Evolutionary conservation across 1,284 basidiomycete genomes (phyloP), one percentile per base, ranked within the genome.

Genomic region (Crepidotus sp.): DNA sequence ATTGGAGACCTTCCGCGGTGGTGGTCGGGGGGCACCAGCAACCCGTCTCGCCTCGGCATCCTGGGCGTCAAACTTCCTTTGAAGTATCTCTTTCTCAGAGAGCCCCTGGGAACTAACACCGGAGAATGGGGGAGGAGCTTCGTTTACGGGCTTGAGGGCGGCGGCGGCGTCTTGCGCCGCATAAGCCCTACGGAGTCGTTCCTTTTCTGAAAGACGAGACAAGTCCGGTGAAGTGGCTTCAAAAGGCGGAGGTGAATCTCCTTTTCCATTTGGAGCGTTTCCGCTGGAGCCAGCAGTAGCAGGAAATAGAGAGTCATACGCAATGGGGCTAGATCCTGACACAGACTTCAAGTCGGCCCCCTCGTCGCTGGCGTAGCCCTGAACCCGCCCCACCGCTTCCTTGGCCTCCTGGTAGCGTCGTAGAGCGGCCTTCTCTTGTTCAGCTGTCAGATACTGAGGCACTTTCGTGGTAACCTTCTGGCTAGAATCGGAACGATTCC

Each of bases 391-490:
- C 5, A 86, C 85, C 3, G 84, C 83, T 36, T 65, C 67, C 56
- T 76, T 82, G 0, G 84, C 85, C 39, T 83, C 73, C 30, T 81
- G 69, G 55, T 84, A 88, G 40, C 77, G 69, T 51, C 61, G 66
- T 46, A 86, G 58, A 25, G 78, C 78, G 4, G 74, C 80, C 56
- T 87, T 87, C 61, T 67, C 71, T 50, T 72, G 62, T 36, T 71
- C 71, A 3, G 71, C 71, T 14, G 65, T 67, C 33, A 57, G 48
- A 51, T 74, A 76, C 19, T 70, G 68, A 17, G 70, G 73, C 3
- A 64, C 56, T 9, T 53, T 45, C 2, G 59, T 8, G 27, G 55
- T 19, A 18, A 40, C 29, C 22, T 50, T 39, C 11, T 39, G 39
- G 6, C 45, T 37, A 17, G 41, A 40, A 25, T 42, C 33, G 19